Evolutionary conservation across 2,329 filamentous ascomycete species (phyloP).

Genomic region (Gnomoniopsis sp.): DNA sequence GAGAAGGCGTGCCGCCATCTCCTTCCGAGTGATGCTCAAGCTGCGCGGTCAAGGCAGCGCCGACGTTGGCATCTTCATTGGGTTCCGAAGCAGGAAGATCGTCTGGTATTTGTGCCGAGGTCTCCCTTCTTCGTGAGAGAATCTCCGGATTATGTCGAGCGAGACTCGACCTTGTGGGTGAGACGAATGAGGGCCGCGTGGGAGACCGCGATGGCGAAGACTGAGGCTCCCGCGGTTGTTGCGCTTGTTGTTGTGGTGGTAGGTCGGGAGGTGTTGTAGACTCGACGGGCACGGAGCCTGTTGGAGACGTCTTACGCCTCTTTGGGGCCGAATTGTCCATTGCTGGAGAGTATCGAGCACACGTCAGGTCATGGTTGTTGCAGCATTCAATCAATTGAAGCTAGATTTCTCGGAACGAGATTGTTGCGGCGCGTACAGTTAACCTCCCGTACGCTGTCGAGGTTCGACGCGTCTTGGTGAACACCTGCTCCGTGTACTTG

Average conservation of each 20-base stretch:
- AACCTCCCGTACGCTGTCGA: neutral
- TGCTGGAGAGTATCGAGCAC: slow-evolving; percentile 4
- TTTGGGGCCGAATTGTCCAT: slow-evolving; percentile 61
- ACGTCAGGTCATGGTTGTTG: slow-evolving; percentile 17
- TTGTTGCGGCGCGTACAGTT: slow-evolving; percentile 19
- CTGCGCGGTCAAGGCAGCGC: slow-evolving; percentile 25
- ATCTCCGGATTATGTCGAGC: slow-evolving; percentile 59
- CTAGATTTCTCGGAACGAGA: slow-evolving; percentile 1
- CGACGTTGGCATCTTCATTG: slow-evolving; percentile 11
- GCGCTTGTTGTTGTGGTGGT: slow-evolving; percentile 15
- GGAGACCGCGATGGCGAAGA: slow-evolving; percentile 5
- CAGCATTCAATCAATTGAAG: neutral
- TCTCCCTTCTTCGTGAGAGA: slow-evolving; percentile 40
- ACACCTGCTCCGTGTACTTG: neutral
- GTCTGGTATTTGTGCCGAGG: slow-evolving; percentile 24
- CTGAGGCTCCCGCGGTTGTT: neutral
- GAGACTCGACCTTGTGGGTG: slow-evolving; percentile 64
- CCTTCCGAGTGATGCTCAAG: slow-evolving; percentile 26
- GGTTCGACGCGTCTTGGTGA: slow-evolving; percentile 8
- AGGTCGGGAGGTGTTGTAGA: slow-evolving; percentile 34
- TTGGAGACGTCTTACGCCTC: slow-evolving; percentile 60
- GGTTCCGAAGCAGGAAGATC: slow-evolving; percentile 14
- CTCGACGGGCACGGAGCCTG: slow-evolving; percentile 39
- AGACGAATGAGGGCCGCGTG: slow-evolving; percentile 56
- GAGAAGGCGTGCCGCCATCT: slow-evolving; percentile 1